phyloP scores from a whole-genome alignment of 202 grass and related monocot genomes.

The Digitaria exilis region DNA sequence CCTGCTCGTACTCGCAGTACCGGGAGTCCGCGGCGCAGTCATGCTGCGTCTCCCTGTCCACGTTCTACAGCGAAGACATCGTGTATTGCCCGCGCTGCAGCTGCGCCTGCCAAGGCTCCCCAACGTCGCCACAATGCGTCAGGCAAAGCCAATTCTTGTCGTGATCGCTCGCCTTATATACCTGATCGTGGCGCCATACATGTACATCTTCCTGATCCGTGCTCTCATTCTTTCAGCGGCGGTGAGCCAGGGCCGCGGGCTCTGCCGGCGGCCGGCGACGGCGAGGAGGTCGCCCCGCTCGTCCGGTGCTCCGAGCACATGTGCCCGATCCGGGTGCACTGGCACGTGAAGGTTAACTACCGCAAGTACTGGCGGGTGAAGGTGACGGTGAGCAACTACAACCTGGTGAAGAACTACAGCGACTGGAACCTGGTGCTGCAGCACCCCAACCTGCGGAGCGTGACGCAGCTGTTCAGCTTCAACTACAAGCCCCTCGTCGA shows the following conservation, averaged over 20 bases:
- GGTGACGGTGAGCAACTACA: constrained; percentile 66
- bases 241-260: background rate
- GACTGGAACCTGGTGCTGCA: constrained; percentile 79
- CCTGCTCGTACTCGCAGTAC: constrained; percentile 77
- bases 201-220: background rate
- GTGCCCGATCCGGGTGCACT: constrained; percentile 77
- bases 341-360: constrained; percentile 81
- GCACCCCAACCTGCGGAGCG: constrained; percentile 61
- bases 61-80: constrained; percentile 67
- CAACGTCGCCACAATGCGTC: constrained; percentile 38
- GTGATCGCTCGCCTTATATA: too few species aligned
- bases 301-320: constrained; percentile 66
- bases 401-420: constrained; percentile 63
- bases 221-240: background rate
- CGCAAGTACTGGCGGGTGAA: constrained; percentile 73
- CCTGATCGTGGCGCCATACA: too few species aligned
- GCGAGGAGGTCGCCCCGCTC: background rate
- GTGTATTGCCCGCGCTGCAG: constrained; percentile 62
- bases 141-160: constrained; percentile 24
- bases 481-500: constrained; percentile 64
- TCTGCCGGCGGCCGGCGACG: background rate
- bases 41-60: constrained; percentile 73
- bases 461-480: constrained; percentile 74
- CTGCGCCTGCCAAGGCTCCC: constrained; percentile 47
- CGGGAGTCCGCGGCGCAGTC: constrained; percentile 43